Conservation (phyloP, 2,329 filamentous ascomycete species). For the Exophiala sp. region DNA sequence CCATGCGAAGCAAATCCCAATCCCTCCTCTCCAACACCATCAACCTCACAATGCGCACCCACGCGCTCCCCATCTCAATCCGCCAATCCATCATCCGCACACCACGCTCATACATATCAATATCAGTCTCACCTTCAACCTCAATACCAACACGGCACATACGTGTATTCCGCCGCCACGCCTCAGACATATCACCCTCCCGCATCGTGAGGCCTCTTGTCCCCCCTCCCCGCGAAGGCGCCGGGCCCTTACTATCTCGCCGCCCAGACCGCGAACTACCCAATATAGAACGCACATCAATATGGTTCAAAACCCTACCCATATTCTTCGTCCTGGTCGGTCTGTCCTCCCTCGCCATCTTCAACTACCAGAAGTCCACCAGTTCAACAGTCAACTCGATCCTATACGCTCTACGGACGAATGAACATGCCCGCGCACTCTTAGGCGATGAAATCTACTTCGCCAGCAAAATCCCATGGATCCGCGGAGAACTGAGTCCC, state of each 20-base stretch:
- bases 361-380: constrained; percentile 98
- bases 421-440: constrained; percentile 66
- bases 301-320: constrained; percentile 71
- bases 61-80: constrained; percentile 4
- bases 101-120: background rate
- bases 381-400: constrained; percentile 81
- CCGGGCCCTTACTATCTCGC: constrained; percentile 51
- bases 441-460: constrained; percentile 89
- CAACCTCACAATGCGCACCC: background rate
- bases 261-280: constrained; percentile 54
- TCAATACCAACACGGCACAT: background rate
- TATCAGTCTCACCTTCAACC: no score
- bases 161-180: background rate
- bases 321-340: constrained; percentile 73
- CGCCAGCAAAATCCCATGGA: constrained; percentile 74
- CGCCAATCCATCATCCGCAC: constrained; percentile 3
- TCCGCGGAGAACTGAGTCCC: constrained; percentile 85
- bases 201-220: constrained; percentile 31
- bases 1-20: background rate
- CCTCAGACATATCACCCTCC: background rate
- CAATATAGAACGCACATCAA: constrained; percentile 42
- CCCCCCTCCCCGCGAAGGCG: constrained; percentile 48
- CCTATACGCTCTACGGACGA: constrained; percentile 86
- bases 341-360: constrained; percentile 75
- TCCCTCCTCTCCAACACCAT: background rate